A percentile compares a stretch with the other conserved stretches of the same genome.
Conservation (phyloP, 2,329 filamentous ascomycete genomes). For the Fusarium poae region DNA sequence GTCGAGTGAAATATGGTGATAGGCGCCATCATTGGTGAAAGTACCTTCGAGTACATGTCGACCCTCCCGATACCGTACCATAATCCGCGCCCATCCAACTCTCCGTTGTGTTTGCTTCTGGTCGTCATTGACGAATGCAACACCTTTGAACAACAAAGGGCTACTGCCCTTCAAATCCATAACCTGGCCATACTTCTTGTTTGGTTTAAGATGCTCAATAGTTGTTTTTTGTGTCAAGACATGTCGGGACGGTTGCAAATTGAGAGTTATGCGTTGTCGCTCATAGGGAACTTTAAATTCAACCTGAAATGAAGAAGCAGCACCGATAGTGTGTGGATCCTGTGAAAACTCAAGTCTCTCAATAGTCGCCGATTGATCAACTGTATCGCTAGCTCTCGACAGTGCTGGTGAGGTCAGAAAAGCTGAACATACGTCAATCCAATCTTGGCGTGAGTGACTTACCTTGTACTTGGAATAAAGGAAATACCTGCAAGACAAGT, state of each 20-base stretch:
- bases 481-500: not conserved
- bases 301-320: constrained; percentile 30
- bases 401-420: constrained; percentile 23
- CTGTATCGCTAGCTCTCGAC: constrained; percentile 11
- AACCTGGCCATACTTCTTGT: not conserved
- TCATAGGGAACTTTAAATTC: constrained; percentile 24
- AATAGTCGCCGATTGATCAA: constrained; percentile 16
- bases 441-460: not conserved
- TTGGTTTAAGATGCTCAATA: constrained; percentile 20
- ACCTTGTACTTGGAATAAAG: constrained; percentile 15
- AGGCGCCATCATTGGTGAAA: constrained; percentile 30
- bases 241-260: constrained; percentile 28
- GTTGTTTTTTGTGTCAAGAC: constrained; percentile 29
- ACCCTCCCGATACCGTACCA: constrained; percentile 18
- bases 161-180: not conserved
- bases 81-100: constrained; percentile 34
- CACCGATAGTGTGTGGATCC: constrained; percentile 10
- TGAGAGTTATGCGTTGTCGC: constrained; percentile 13
- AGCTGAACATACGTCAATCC: not conserved
- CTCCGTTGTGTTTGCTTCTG: constrained; percentile 10
- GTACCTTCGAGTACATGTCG: constrained; percentile 33
- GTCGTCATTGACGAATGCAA: not conserved
- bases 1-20: constrained; percentile 35
- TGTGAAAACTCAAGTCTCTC: constrained; percentile 22
- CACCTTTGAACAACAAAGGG: constrained; percentile 32